These are phyloP conservation scores for Piloderma croceum DNA, from an alignment of 768 basidiomycete species.

Conservation along the genomic window DNA sequence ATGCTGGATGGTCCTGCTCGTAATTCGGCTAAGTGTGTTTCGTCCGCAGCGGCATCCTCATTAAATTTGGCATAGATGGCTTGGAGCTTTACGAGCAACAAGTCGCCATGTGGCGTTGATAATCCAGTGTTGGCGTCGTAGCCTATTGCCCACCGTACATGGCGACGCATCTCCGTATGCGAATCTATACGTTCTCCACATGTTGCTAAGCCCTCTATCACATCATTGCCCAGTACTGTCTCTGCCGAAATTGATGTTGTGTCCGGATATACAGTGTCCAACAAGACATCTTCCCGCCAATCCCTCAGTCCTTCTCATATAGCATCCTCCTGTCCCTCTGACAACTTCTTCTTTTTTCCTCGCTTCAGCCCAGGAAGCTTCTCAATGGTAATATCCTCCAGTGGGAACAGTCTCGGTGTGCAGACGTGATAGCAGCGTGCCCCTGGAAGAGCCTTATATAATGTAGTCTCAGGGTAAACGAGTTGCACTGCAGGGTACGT, in stretches of 20 bases:
- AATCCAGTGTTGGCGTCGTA: too few species aligned
- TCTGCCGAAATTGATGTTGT: conserved; percentile 6
- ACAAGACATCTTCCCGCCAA: conserved; percentile 6
- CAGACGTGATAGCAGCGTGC: conserved; percentile 13
- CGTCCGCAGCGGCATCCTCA: too few species aligned
- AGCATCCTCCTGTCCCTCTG: background rate
- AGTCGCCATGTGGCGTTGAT: too few species aligned
- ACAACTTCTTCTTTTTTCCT: conserved; percentile 4
- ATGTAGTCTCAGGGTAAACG: too few species aligned
- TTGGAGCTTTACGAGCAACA: background rate
- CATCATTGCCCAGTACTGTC: conserved; percentile 1
- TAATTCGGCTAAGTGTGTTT: too few species aligned
- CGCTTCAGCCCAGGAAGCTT: conserved; percentile 9
- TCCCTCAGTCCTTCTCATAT: conserved; percentile 1
- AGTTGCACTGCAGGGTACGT: too few species aligned
- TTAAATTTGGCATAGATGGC: background rate
- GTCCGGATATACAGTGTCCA: conserved; percentile 6
- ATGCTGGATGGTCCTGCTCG: too few species aligned
- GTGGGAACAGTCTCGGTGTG: conserved; percentile 5
- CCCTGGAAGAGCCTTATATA: background rate
- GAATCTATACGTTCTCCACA: conserved; percentile 6
- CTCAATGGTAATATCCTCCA: conserved; percentile 1
- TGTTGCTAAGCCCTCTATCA: conserved; percentile 7
- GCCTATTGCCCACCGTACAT: conserved; percentile 5
- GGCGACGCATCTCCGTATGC: background rate